These are phyloP conservation scores for Solanum arcanum DNA, from an alignment of 257 asterid species.

Conservation along the genomic window DNA sequence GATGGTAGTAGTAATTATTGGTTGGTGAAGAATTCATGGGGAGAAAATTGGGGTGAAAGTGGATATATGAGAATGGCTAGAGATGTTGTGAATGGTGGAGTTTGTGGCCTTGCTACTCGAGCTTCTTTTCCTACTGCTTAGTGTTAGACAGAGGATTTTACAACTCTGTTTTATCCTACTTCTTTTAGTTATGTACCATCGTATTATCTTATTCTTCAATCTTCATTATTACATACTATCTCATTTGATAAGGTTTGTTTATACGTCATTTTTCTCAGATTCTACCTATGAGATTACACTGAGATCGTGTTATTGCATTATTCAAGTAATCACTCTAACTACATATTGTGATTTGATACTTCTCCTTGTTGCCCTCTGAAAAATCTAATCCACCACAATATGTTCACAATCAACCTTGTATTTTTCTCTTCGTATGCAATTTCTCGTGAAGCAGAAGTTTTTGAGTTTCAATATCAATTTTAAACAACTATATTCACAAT, in stretches of 20 bases:
- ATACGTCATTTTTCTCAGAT: too few species aligned
- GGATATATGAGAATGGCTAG: not conserved
- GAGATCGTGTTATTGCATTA: too few species aligned
- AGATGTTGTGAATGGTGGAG: not conserved
- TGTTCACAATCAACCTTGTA: not conserved
- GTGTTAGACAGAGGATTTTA: not conserved
- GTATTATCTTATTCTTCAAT: not conserved
- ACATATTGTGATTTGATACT: not conserved
- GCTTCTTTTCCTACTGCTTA: conserved; percentile 3
- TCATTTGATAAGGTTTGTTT: too few species aligned
- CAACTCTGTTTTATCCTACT: not conserved
- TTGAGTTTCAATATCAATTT: not conserved
- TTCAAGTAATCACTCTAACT: not conserved
- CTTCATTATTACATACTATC: too few species aligned
- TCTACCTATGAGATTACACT: not conserved
- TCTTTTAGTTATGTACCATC: not conserved
- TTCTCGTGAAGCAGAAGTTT: not conserved
- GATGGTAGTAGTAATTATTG: not conserved
- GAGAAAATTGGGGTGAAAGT: not conserved
- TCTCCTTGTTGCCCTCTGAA: not conserved
- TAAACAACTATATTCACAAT: not conserved
- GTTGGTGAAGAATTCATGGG: conserved; percentile 9
- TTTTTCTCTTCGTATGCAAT: not conserved
- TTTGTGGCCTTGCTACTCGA: not conserved
- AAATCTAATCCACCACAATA: not conserved